Conservation (phyloP, 257 asterid species). For the Solanum sparsipilum region DNA sequence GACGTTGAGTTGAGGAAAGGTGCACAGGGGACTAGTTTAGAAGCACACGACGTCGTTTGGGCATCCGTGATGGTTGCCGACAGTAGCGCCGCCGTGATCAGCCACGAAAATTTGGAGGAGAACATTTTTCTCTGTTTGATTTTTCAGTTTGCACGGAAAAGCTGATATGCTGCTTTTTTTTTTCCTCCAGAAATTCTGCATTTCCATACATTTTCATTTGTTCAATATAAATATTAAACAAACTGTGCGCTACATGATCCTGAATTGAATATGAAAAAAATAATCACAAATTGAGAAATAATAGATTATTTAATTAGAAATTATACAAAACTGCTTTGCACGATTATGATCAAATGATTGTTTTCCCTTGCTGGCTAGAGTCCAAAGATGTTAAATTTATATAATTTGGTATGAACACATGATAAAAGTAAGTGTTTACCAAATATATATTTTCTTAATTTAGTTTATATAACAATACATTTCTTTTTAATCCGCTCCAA, state of each 20-base stretch:
- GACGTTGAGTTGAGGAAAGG: constrained; percentile 21
- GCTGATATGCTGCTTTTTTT: too few species aligned
- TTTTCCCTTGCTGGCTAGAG: too few species aligned
- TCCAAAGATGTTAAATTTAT: too few species aligned
- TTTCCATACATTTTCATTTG: too few species aligned
- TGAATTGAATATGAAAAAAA: background rate
- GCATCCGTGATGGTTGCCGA: constrained; percentile 4
- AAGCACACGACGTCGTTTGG: constrained; percentile 25
- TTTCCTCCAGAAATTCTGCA: background rate
- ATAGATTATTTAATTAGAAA: background rate
- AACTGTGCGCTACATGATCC: background rate
- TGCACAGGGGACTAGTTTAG: constrained; percentile 21
- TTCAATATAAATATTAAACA: background rate
- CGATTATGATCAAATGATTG: background rate
- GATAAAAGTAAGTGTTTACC: too few species aligned
- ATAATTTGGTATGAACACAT: background rate
- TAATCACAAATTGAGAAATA: background rate
- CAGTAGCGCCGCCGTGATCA: constrained; percentile 12
- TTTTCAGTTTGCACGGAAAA: background rate
- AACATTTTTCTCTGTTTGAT: constrained; percentile 2
- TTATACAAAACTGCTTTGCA: background rate
- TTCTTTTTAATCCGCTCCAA: too few species aligned
- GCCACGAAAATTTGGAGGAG: background rate
- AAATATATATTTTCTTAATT: too few species aligned
- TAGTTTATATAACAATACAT: background rate